Evolutionary conservation across 2,329 filamentous ascomycete genomes (phyloP).

Genomic region (Claviceps fusiformis): DNA sequence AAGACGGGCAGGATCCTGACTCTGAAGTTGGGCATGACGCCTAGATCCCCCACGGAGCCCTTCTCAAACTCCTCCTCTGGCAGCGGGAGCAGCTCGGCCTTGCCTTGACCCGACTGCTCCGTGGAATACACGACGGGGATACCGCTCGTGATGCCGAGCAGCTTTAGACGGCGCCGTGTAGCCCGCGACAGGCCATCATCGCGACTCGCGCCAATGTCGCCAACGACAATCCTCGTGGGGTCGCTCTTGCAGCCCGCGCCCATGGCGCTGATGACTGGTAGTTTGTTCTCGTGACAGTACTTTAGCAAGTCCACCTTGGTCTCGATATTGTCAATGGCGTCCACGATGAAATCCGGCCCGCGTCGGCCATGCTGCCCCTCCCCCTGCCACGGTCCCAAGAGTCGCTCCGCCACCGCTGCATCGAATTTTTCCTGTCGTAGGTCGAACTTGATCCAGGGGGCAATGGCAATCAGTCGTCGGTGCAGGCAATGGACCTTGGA

Average conservation of each 20-base stretch:
- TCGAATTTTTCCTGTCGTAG: conserved; percentile 74
- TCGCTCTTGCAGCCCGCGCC: conserved; percentile 89
- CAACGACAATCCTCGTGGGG: conserved; percentile 71
- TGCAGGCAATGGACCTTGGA: conserved; percentile 81
- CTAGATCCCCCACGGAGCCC: conserved; percentile 73
- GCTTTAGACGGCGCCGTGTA: conserved; percentile 66
- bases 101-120: conserved; percentile 79
- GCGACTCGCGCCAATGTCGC: conserved; percentile 76
- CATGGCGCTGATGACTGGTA: conserved; percentile 89
- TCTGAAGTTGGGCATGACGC: conserved; percentile 81
- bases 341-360: conserved; percentile 76
- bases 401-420: conserved; percentile 45
- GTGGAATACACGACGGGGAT: conserved; percentile 89
- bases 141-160: conserved; percentile 64
- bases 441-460: conserved; percentile 87
- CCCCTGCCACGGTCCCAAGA: conserved; percentile 53
- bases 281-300: conserved; percentile 65
- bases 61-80: conserved; percentile 79
- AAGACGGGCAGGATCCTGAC: conserved; percentile 90
- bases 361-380: conserved; percentile 26
- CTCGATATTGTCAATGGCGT: conserved; percentile 97
- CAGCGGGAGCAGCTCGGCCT: conserved; percentile 77
- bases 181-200: conserved; percentile 81
- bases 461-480: conserved; percentile 67
- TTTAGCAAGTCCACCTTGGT: conserved; percentile 85